Evolutionary conservation across 352 stramenopile genomes (phyloP).

Genomic region (Globisporangium okanoganense): DNA sequence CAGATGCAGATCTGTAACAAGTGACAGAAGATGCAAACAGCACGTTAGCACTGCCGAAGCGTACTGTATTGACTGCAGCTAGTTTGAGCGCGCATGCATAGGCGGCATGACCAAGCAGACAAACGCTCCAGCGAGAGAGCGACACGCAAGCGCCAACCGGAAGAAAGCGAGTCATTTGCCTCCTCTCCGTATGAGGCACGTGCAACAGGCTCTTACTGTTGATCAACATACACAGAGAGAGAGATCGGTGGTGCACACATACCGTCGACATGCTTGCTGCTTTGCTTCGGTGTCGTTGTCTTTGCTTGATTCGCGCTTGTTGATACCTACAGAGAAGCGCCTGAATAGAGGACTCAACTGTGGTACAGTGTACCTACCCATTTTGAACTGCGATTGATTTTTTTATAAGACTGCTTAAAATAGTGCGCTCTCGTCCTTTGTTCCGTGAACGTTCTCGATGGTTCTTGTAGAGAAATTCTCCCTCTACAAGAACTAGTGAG

Average conservation of each 20-base stretch:
- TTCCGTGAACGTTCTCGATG: constrained; percentile 14
- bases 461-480: constrained; percentile 23
- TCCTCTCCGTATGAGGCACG: background rate
- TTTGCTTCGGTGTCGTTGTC: background rate
- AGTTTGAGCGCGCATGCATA: background rate
- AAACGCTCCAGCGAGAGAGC: background rate
- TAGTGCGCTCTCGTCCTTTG: too few species aligned
- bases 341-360: too few species aligned
- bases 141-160: background rate
- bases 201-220: background rate
- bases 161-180: background rate
- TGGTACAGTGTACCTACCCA: too few species aligned
- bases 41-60: background rate
- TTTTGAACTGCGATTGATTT: too few species aligned
- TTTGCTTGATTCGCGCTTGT: background rate
- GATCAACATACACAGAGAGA: background rate
- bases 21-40: background rate
- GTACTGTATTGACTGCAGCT: background rate
- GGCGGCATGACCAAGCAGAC: background rate
- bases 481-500: background rate
- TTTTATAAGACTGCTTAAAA: too few species aligned
- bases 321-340: background rate
- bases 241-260: constrained; percentile 3
- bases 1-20: constrained; percentile 70
- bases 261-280: constrained; percentile 24